phyloP scores from a whole-genome alignment of 78 protist genomes.

The Dictyostelium brefeldianum region DNA sequence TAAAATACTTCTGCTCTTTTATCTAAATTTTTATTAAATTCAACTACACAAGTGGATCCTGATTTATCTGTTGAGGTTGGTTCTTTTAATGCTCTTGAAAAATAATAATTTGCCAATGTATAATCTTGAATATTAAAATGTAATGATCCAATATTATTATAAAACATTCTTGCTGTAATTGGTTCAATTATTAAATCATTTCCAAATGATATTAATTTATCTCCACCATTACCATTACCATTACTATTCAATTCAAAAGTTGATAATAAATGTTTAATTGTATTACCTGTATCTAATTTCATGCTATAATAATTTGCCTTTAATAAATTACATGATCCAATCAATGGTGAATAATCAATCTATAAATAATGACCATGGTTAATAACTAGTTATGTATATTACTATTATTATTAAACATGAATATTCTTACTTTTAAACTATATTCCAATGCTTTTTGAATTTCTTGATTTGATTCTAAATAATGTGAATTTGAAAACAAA shows the following conservation, averaged over 20 bases:
- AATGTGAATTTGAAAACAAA: conserved; percentile 30
- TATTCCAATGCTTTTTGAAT: conserved; percentile 36
- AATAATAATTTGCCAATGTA: conserved; percentile 41
- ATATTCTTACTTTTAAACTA: conserved; percentile 15
- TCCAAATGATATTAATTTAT: conserved; percentile 47
- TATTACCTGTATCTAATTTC: conserved; percentile 5
- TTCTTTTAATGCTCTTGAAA: conserved; percentile 35
- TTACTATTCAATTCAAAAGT: neutral
- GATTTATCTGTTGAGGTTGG: neutral
- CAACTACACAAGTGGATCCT: neutral
- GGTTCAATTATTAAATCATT: conserved; percentile 50
- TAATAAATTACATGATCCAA: conserved; percentile 49
- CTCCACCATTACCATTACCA: neutral
- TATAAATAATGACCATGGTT: neutral
- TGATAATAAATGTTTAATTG: conserved; percentile 18
- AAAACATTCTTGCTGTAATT: conserved; percentile 65
- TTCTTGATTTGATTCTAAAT: conserved; percentile 35
- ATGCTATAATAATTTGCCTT: conserved; percentile 57
- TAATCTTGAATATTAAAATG: conserved; percentile 49
- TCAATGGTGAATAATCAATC: conserved; percentile 46
- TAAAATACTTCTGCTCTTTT: conserved; percentile 34
- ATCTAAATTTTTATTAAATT: neutral
- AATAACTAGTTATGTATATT: neutral
- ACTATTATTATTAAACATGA: neutral
- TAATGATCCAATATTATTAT: conserved; percentile 52